Base-by-base conservation (phyloP, 2,329 filamentous ascomycete genomes). In the Elsinoe necatrix region DNA sequence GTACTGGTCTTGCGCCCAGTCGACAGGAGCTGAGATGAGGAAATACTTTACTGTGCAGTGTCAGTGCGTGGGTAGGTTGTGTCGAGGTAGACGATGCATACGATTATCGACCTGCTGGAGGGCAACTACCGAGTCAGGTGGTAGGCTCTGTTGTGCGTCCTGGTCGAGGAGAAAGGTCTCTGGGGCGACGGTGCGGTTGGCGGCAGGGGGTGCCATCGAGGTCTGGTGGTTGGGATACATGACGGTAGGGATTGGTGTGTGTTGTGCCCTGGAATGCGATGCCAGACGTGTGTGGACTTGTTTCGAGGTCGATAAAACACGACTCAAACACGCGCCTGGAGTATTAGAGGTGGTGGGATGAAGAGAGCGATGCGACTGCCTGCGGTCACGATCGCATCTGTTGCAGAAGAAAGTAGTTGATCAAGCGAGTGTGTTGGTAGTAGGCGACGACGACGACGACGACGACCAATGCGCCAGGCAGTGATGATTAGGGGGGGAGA, bases 91-190 rank as follows among this genome's bases (percentile, higher is more conserved):
- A 2, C 39, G 12, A 34, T 11, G 64, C 90, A 75, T 80, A 95
- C 91, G 77, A 74, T 97, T 97, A 74, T 98, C 93, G 64, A 98
- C 93, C 75, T 98, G 93, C 74, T 97, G 92, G 64, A 98, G 80
- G 60, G 93, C 93, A 69, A 97, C 90, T 77, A 97, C 89, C 66
- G 91, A 91, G 78, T 97, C 93, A 65, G 95, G 89, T 57, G 93
- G 93, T 63, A 98, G 81, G 66, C 89, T 92, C 76, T 96, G 90
- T 76, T 97, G 92, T 60, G 93, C 92, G 76, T 97, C 92, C 68
- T 87, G 91, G 71, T 92, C 95, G 72, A 98, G 81, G 86, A 98
- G 92, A 71, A 98, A 98, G 39, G 93, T 97, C 80, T 98, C 93
- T 64, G 93, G 93, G 74, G 95, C 96, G 61, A 78, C 75, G 31